Percentiles rank a stretch among this genome's conserved stretches.
Conservation (phyloP, 1,284 basidiomycete species). For the Ustilago tritici region DNA sequence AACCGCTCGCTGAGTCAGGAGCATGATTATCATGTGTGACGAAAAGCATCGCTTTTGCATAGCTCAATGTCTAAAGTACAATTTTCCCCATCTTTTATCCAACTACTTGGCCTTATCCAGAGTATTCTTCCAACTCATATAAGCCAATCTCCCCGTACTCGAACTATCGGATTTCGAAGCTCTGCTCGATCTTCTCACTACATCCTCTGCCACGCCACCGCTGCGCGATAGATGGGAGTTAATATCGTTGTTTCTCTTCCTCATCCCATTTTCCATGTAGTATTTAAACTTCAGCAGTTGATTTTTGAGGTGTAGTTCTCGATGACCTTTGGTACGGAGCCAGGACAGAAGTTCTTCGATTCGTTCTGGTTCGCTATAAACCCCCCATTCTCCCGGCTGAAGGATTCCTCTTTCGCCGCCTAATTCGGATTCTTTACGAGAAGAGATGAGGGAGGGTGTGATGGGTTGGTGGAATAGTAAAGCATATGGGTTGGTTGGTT, state of each 20-base stretch:
- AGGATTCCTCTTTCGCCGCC: slow-evolving; percentile 74
- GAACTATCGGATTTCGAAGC: background rate
- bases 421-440: slow-evolving; percentile 66
- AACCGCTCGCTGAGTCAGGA: too few relatives aligned
- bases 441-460: slow-evolving; percentile 8
- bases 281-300: slow-evolving; percentile 84
- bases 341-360: slow-evolving; percentile 84
- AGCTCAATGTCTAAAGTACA: background rate
- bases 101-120: slow-evolving; percentile 30
- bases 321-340: slow-evolving; percentile 89
- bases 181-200: slow-evolving; percentile 11
- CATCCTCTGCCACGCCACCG: slow-evolving; percentile 11
- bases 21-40: too few relatives aligned
- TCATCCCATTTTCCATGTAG: slow-evolving; percentile 84
- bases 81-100: background rate
- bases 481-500: slow-evolving; percentile 16
- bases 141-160: slow-evolving; percentile 4
- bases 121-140: slow-evolving; percentile 42
- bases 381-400: slow-evolving; percentile 84
- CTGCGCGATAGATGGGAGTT: slow-evolving; percentile 2
- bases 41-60: too few relatives aligned
- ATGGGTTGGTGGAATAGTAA: slow-evolving; percentile 66
- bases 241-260: slow-evolving; percentile 51
- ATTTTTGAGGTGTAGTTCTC: slow-evolving; percentile 85
- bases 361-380: slow-evolving; percentile 87